Percentiles rank a stretch among this genome's conserved stretches.
phyloP scores from a whole-genome alignment of 73 alveolate species.

The Stentor coeruleus region DNA sequence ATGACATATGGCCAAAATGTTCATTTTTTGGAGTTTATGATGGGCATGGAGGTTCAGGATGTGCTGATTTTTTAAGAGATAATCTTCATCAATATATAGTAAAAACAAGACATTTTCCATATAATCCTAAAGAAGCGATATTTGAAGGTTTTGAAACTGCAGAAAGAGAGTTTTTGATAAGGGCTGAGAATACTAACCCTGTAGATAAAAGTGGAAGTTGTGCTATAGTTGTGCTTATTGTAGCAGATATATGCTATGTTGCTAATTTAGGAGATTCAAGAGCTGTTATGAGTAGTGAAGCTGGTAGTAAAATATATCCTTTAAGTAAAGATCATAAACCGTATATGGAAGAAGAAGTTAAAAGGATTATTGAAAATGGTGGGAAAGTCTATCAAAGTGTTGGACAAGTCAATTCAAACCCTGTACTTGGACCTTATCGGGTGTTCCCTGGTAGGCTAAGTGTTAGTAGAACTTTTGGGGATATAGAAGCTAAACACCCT shows the following conservation, averaged over 20 bases:
- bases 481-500: slow-evolving; percentile 86
- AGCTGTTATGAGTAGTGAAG: slow-evolving; percentile 39
- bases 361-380: slow-evolving; percentile 75
- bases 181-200: slow-evolving; percentile 38
- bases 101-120: slow-evolving; percentile 85
- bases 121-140: slow-evolving; percentile 85
- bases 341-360: slow-evolving; percentile 44
- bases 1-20: slow-evolving; percentile 84
- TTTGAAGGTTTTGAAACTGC: slow-evolving; percentile 89
- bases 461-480: slow-evolving; percentile 96
- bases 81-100: slow-evolving; percentile 68
- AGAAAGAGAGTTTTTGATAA: slow-evolving; percentile 74
- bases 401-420: slow-evolving; percentile 27
- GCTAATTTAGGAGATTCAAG: slow-evolving; percentile 96
- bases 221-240: slow-evolving; percentile 73
- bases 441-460: slow-evolving; percentile 89
- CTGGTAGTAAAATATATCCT: slow-evolving; percentile 53
- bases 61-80: slow-evolving; percentile 95
- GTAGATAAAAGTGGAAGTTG: slow-evolving; percentile 90
- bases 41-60: slow-evolving; percentile 98
- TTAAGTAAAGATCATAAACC: slow-evolving; percentile 92
- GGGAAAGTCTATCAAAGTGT: slow-evolving; percentile 70
- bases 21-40: slow-evolving; percentile 97
- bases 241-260: slow-evolving; percentile 69
- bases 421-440: slow-evolving; percentile 76